These are phyloP conservation scores for Cercophora newfieldiana DNA, from an alignment of 495 filamentous ascomycete species.

Conservation along the genomic window DNA sequence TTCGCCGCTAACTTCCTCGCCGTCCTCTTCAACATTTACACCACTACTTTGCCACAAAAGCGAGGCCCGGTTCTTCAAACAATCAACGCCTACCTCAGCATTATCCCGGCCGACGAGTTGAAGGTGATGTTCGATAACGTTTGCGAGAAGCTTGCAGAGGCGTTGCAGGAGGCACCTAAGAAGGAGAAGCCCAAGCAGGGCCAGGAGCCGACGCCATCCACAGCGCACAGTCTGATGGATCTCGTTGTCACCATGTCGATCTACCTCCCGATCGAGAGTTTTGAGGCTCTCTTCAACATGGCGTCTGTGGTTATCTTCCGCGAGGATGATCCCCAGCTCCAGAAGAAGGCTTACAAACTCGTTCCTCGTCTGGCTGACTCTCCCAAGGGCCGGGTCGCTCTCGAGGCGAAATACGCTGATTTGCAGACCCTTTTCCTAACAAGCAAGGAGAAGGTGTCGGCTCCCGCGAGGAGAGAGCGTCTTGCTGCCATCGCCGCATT, in stretches of 20 bases:
- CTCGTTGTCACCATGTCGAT: conserved; percentile 92
- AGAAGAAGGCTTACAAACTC: conserved; percentile 99
- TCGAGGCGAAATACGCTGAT: conserved; percentile 69
- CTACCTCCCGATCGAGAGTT: conserved; percentile 83
- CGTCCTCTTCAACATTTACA: conserved; percentile 97
- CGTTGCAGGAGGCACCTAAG: conserved; percentile 61
- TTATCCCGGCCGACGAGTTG: conserved; percentile 72
- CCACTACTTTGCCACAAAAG: conserved; percentile 88
- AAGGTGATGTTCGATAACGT: conserved; percentile 86
- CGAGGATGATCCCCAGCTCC: conserved; percentile 82
- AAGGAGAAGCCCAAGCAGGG: conserved; percentile 60
- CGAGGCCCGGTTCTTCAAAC: conserved; percentile 86
- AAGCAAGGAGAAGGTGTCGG: conserved; percentile 76
- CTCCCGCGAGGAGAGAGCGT: conserved; percentile 80
- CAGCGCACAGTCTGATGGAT: conserved; percentile 92
- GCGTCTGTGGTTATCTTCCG: conserved; percentile 76
- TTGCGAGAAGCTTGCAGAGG: conserved; percentile 73
- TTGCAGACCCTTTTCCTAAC: conserved; percentile 76
- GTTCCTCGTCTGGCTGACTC: conserved; percentile 86
- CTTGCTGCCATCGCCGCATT: conserved; percentile 78
- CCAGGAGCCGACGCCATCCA: conserved; percentile 80
- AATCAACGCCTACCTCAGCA: conserved; percentile 90
- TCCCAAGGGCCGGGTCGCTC: conserved; percentile 66
- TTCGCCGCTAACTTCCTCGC: conserved; percentile 88
- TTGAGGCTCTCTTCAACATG: conserved; percentile 76